Evolutionary conservation across 73 alveolate genomes (phyloP), one percentile per base, ranked within the genome.

Genomic region (Tetrahymena malaccensis): DNA sequence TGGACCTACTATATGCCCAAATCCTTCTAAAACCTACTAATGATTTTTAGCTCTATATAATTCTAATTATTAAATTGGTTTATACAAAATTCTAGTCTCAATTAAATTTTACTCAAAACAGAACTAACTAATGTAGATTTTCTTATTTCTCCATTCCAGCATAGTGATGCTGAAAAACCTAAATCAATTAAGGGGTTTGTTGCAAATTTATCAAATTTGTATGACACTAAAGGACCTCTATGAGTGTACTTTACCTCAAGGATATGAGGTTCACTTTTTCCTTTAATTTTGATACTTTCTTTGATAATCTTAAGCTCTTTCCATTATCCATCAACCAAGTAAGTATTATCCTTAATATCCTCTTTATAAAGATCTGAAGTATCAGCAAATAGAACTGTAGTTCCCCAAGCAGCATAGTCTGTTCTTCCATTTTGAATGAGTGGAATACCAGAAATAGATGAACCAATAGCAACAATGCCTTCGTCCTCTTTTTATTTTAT

Each of bases 401-500:
- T 96, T 10, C 99, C 99, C 98, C 98, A 98, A 34, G 99, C 94
- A 17, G 97, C 35, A 94, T 97, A 83, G 55, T 97, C 97, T 58
- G 98, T 96, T 97, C 98, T 95, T 0, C 99, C 99, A 94, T 96
- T 85, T 85, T 96, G 43, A 38, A 98, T 43, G 95, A 96, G 97
- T 21, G 99, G 99, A 11, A 97, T 31, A 85, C 99, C 99, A 15
- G 99, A 98, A 40, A 98, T 94, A 35, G 97, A 35, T 9, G 98
- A 96, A 12, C 99, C 99, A 85, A 94, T 55, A 3, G 96, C 13
- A 37, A 85, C 89, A 0, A 96, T 95, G 58, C 94, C 97, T 57
- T 58, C 50, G 44, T 55, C 84, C 55, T 58, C 93, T 70, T 7
- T 4, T 37, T 37, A 37, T 37, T 37, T 37, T 37, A 37, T 37